Evolutionary conservation across 106 monocot genomes (phyloP), one percentile per base, ranked within the genome.

Genomic region (Hemerocallis citrina): DNA sequence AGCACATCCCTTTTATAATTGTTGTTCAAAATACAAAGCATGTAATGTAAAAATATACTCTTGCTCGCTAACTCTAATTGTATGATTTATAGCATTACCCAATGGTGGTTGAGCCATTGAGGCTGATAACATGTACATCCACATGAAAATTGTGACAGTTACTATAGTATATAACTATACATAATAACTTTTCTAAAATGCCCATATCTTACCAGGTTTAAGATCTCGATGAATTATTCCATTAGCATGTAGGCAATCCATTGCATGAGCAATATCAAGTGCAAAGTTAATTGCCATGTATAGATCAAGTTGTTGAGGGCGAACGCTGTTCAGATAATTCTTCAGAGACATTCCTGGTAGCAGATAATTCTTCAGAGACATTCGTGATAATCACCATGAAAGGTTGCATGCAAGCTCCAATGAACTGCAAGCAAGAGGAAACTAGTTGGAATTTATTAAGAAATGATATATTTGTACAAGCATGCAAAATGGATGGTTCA

Each of bases 331-430:
- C 62, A 98, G 66, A 60, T 91, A 98, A 62, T 77, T 98, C 43
- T 84, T 88, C 20, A 98, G 62, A 19, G 96, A 88, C 84, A 79
- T 91, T 45, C 96, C 96, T 28, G 84, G 87, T 35, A 98, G 59
- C 45, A 98, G 49, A 74, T 91, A 98, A 62, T 77, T 98, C 43
- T 84, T 88, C 20, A 98, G 62, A 19, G 96, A 88, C 84, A 79
- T 98, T 91, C 17, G 87, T 79, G 24, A 74, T 88, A 77, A 98
- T 91, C 42, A 98, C 96, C 96, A 98, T 98, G 51, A 84, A 39
- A 63, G 96, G 84, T 24, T 98, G 81, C 79, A 91, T 87, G 75
- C 96, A 98, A 62, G 96, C 96, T 75, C 96, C 96, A 84, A 98
- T 79, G 51, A 98, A 98, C 96, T 98, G 63, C 61, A 81, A 34